Base-by-base conservation (phyloP, 768 basidiomycete species). In the Tremella mesenterica region DNA sequence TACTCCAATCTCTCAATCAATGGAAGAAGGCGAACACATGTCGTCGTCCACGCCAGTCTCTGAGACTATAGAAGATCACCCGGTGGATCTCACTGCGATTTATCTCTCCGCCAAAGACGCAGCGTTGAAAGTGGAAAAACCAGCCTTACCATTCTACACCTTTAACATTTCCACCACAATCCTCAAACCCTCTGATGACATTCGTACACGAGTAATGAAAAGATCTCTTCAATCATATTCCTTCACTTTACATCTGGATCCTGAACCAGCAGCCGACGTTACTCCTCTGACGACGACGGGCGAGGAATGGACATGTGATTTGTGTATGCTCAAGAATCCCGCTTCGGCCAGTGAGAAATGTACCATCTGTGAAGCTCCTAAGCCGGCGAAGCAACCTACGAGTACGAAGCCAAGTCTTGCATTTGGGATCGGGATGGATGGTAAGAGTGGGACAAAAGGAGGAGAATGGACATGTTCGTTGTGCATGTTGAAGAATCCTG, bases 381-480 rank as follows among this genome's bases (percentile, higher is more conserved):
- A 72, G 34, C 46, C 10, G 12, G 33, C 41, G 16, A 48, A 48
- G 28, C 29, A 20, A 13, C n/a, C 38, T 16, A n/a, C 38, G 38
- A 23, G n/a, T 16, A 8, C 23, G 6, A n/a, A n/a, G 8, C n/a
- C 38, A n/a, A n/a, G n/a, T 41, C 38, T 23, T 5, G 38, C 38
- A 5, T n/a, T n/a, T 8, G 38, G 38, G 4, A 18, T 41, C 38
- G 23, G 38, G n/a, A 18, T 41, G n/a, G 38, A 23, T 23, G 38
- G 38, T 41, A n/a, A n/a, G 38, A 23, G n/a, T 5, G 25, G 39
- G 26, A 14, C 50, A 10, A 27, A 20, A 14, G 51, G 46, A 2
- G 45, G 33, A 14, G 48, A 49, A n/a, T 86, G 85, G 85, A 79
- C 59, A 10, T 87, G 85, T 64, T 69, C 70, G 1, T 59, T 67